phyloP scores from a whole-genome alignment of 805 yeast genomes.

The Maudiozyma barnettii region DNA sequence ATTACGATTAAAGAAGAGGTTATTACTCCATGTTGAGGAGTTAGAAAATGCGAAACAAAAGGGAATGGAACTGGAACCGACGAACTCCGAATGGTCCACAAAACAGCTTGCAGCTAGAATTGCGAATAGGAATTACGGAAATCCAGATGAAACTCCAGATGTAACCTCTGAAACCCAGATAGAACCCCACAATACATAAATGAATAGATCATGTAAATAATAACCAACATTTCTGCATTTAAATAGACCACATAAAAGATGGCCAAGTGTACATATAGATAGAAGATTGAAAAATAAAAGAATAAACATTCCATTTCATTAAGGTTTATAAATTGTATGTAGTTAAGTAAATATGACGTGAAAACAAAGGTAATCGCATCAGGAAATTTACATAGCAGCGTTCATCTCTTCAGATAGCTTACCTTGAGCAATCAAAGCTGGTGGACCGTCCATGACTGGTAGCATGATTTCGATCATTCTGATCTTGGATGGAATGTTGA shows the following conservation, averaged over 20 bases:
- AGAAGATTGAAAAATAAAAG: not conserved
- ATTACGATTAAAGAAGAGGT: slow-evolving; percentile 15
- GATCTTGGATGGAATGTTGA: slow-evolving; percentile 38
- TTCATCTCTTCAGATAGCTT: slow-evolving; percentile 44
- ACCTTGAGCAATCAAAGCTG: slow-evolving; percentile 54
- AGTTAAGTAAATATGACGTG: slow-evolving; percentile 17
- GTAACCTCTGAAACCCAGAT: not conserved
- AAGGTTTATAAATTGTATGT: not conserved
- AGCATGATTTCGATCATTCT: slow-evolving; percentile 60
- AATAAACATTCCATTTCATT: slow-evolving; percentile 1
- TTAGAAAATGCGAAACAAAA: slow-evolving; percentile 8
- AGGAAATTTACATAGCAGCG: slow-evolving; percentile 20
- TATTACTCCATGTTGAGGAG: slow-evolving; percentile 12
- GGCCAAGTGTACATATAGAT: not conserved
- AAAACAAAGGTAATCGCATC: not conserved
- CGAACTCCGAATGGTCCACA: slow-evolving; percentile 10
- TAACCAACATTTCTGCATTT: not conserved
- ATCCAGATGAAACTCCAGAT: no score
- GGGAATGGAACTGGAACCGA: not conserved
- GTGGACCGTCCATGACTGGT: slow-evolving; percentile 61
- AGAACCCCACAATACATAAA: not conserved
- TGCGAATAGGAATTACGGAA: not conserved
- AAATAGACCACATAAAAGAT: not conserved
- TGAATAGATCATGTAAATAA: not conserved
- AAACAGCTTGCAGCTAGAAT: slow-evolving; percentile 9